phyloP scores from a whole-genome alignment of 352 stramenopile genomes.

The Phytophthora melonis region DNA sequence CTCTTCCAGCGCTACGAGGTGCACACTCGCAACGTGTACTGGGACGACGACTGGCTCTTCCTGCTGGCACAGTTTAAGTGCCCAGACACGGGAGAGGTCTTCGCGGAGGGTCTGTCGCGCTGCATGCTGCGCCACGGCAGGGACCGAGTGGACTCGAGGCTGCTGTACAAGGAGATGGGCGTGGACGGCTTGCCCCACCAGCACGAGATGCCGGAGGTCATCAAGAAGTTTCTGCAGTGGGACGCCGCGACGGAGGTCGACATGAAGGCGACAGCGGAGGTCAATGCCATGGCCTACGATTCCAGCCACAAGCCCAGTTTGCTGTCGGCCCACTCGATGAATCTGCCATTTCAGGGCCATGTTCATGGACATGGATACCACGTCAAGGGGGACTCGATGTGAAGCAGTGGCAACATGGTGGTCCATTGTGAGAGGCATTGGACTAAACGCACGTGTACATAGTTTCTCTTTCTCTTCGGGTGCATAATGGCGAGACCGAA shows the following conservation, averaged over 20 bases:
- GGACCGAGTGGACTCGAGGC: conserved; percentile 55
- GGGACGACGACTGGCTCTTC: conserved; percentile 81
- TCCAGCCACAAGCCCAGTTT: conserved; percentile 43
- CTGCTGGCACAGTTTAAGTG: conserved; percentile 74
- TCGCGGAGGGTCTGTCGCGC: conserved; percentile 69
- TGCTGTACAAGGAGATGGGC: conserved; percentile 67
- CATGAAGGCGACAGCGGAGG: conserved; percentile 63
- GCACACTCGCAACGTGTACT: conserved; percentile 76
- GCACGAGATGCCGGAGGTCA: conserved; percentile 55
- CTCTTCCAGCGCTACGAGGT: conserved; percentile 69
- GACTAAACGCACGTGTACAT: no score
- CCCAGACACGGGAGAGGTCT: conserved; percentile 67
- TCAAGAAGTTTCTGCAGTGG: conserved; percentile 66
- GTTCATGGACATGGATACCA: conserved; percentile 22
- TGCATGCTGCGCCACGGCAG: conserved; percentile 69
- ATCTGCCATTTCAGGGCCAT: conserved; percentile 55
- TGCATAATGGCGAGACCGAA: no score
- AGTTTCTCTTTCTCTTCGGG: no score
- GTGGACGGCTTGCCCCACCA: conserved; percentile 52
- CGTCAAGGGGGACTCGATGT: conserved; percentile 6
- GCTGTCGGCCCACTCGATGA: conserved; percentile 74
- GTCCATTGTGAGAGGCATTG: no score
- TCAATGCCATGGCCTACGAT: conserved; percentile 41
- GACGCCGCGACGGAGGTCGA: conserved; percentile 56
- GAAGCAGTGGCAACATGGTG: background rate